Evolutionary conservation across 495 filamentous ascomycete species (phyloP), one percentile per base, ranked within the genome.

Genomic region (Penicillium paxilli): DNA sequence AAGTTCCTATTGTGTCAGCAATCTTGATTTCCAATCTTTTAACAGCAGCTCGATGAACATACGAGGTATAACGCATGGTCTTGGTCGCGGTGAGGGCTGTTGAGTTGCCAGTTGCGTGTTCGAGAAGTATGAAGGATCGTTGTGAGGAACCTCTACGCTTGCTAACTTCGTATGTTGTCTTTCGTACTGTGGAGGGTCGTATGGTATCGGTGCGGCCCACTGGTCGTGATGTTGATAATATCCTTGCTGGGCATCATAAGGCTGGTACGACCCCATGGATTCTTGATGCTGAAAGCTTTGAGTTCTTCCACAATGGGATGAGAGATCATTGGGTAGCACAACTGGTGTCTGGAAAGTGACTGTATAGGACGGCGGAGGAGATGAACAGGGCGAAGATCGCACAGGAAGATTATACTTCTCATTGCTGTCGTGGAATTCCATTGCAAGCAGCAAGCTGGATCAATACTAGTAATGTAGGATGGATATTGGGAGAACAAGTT

Each of bases 1-100:
- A 2, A n/a, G 4, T 10, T 14, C 30, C 1, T 14, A 32, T 12
- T 24, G 3, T 21, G 21, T 11, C 2, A 21, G 8, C 25, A 20
- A 3, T 32, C n/a, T n/a, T n/a, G 2, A 10, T 37, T 37, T 32
- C 33, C 16, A 21, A 8, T 17, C 2, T 14, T n/a, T n/a, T n/a
- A 16, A 19, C 6, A n/a, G 6, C 5, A n/a, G n/a, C 2, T 4
- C 7, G 19, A 7, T 4, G 2, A 9, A 17, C 53, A 44, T 38
- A 55, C 53, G 53, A 20, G 53, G 53, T 8, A 55, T 55, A 3
- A 55, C 53, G 28, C 53, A 55, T 19, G 53, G 47, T n/a, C 33
- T 40, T 0, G 26, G 26, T 24, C 16, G 23, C 24, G 32, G 37
- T 11, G 23, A 30, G 9, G 37, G 26, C 16, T 11, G 26, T 22